Conservation (phyloP, 1,139 yeast genomes). For the Entelexis paramagnoliae region DNA sequence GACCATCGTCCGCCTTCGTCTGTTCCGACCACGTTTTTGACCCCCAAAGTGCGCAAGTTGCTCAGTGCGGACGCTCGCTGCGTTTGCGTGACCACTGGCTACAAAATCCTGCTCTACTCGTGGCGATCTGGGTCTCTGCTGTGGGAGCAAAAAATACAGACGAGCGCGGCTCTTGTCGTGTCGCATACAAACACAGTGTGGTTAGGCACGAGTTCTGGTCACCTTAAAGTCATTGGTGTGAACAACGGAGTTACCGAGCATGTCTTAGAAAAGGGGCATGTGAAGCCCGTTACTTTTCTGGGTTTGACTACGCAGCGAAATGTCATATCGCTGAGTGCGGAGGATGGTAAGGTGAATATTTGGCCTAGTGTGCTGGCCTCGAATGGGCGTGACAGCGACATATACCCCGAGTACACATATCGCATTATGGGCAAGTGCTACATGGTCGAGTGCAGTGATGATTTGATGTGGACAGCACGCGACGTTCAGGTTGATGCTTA, state of each 20-base stretch:
- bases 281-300: constrained; percentile 14
- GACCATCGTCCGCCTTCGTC: constrained; percentile 13
- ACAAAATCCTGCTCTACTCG: constrained; percentile 12
- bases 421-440: constrained; percentile 30
- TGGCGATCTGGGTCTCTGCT: constrained; percentile 15
- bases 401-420: constrained; percentile 24
- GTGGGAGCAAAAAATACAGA: constrained; percentile 13
- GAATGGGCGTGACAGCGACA: constrained; percentile 7
- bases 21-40: constrained; percentile 12
- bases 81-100: constrained; percentile 9
- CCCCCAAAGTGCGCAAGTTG: constrained; percentile 1
- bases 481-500: constrained; percentile 31
- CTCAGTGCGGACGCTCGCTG: constrained; percentile 15
- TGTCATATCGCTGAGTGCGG: constrained; percentile 29
- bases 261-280: constrained; percentile 12
- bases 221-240: background rate
- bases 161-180: constrained; percentile 10
- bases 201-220: constrained; percentile 14
- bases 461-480: constrained; percentile 33
- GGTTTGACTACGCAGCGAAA: constrained; percentile 1
- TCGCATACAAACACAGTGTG: constrained; percentile 10
- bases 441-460: constrained; percentile 28
- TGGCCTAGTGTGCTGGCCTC: constrained; percentile 28
- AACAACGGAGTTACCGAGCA: background rate
- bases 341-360: constrained; percentile 33